A percentile compares a stretch with the other conserved stretches of the same genome.
These are phyloP conservation scores for Paraphaeosphaeria minitans DNA, from an alignment of 2,329 filamentous ascomycete species.

Conservation along the genomic window DNA sequence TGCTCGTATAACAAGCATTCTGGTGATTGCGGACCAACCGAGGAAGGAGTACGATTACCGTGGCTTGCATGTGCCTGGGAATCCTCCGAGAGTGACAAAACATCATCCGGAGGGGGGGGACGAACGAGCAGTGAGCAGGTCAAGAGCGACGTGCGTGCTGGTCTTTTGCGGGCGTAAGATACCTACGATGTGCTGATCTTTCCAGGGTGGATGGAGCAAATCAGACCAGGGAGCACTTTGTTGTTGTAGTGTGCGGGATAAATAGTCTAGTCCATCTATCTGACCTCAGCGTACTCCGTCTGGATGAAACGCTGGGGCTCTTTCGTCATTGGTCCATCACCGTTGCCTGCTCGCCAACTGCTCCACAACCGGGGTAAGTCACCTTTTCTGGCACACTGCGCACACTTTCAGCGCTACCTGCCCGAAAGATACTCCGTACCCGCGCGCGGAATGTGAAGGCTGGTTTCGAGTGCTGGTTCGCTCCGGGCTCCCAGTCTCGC, in stretches of 20 bases:
- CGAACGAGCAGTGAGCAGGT: not conserved
- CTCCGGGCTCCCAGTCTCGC: slow-evolving; percentile 2
- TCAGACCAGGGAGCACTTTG: slow-evolving; percentile 3
- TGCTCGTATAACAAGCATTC: not conserved
- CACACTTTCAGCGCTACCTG: slow-evolving; percentile 15
- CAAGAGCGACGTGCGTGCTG: not conserved
- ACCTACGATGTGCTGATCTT: not conserved
- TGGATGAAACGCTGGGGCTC: slow-evolving; percentile 30
- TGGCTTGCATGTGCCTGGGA: not conserved
- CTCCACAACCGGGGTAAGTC: slow-evolving; percentile 13
- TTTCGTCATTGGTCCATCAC: slow-evolving; percentile 29
- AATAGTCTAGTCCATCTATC: too few relatives aligned
- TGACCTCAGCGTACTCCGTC: slow-evolving; percentile 22
- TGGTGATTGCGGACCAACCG: not conserved
- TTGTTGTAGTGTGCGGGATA: slow-evolving; percentile 19
- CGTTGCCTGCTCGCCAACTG: slow-evolving; percentile 15
- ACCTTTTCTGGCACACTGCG: slow-evolving; percentile 10
- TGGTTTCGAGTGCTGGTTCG: slow-evolving; percentile 11
- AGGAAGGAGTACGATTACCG: too few relatives aligned
- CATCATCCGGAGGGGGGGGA: not conserved
- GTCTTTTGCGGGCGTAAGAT: not conserved
- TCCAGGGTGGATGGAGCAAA: slow-evolving; percentile 8
- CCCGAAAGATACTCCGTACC: slow-evolving; percentile 8
- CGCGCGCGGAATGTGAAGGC: slow-evolving; percentile 1
- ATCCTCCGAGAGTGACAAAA: not conserved